Percentiles rank a stretch among this genome's conserved stretches.
phyloP scores from a whole-genome alignment of 2,329 filamentous ascomycete species.

The Geosmithia putterillii region DNA sequence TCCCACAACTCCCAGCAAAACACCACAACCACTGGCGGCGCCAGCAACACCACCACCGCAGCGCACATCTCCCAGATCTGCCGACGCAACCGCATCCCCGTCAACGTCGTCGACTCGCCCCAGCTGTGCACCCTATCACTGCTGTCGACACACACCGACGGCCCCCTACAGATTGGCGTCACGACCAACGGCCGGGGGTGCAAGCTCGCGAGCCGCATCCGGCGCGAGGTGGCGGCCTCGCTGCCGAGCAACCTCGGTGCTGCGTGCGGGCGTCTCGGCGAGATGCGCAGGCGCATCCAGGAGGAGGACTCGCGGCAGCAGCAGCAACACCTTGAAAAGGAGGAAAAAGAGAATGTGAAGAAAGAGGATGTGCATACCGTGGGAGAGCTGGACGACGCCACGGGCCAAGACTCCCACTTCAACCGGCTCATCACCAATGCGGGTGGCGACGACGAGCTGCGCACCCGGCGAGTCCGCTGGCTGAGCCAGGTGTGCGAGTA shows the following conservation, averaged over 20 bases:
- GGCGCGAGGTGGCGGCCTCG: slow-evolving; percentile 73
- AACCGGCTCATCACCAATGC: slow-evolving; percentile 71
- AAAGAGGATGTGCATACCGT: slow-evolving; percentile 8
- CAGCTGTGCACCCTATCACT: slow-evolving; percentile 81
- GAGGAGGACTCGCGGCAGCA: slow-evolving; percentile 27
- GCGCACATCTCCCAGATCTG: slow-evolving; percentile 63
- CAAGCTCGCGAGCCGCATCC: slow-evolving; percentile 81
- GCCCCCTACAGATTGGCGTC: slow-evolving; percentile 86
- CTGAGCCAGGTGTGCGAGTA: slow-evolving; percentile 95
- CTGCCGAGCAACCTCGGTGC: slow-evolving; percentile 64
- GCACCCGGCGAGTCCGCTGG: slow-evolving; percentile 81
- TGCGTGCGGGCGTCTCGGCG: slow-evolving; percentile 68
- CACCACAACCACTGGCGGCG: too few relatives aligned
- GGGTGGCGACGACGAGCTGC: slow-evolving; percentile 62
- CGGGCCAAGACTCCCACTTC: slow-evolving; percentile 69
- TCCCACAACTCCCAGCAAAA: slow-evolving; percentile 22
- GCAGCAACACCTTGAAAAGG: slow-evolving; percentile 5
- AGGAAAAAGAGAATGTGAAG: slow-evolving; percentile 2
- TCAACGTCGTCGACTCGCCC: slow-evolving; percentile 86
- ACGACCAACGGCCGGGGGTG: slow-evolving; percentile 93
- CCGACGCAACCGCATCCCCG: slow-evolving; percentile 67
- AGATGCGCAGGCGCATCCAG: slow-evolving; percentile 55
- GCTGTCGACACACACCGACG: slow-evolving; percentile 79
- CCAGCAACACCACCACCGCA: background rate
- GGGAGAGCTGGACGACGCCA: slow-evolving; percentile 41